Evolutionary conservation across 2,329 filamentous ascomycete genomes (phyloP), one percentile per base, ranked within the genome.

Genomic region (Elsinoe necatrix): DNA sequence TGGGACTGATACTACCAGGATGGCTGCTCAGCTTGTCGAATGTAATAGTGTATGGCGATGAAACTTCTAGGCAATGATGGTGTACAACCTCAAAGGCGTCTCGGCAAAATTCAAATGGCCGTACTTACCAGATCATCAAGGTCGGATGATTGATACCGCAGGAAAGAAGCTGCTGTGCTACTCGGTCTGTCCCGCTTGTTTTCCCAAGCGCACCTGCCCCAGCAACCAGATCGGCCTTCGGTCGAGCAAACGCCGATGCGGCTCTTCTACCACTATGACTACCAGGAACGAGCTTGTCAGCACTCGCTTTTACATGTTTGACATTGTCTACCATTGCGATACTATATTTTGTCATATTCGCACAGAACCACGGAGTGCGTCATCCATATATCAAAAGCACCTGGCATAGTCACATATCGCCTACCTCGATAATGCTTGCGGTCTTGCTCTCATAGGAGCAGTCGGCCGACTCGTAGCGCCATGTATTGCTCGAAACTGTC

Each of bases 141-240:
- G 11, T 27, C 41, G 41, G 12, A 14, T 45, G 41, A 45, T 25
- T 25, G 41, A 45, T 14, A 45, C 41, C 23, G 25, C 20, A 25
- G 39, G 11, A 23, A 18, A 25, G 41, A 21, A 45, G 41, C 27
- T 29, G 25, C 25, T 20, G 11, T 11, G 41, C 27, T 14, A 14
- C 25, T 20, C 48, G 48, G 48, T 16, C 7, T 16, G 25, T 21
- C 20, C 48, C 48, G 48, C 48, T 25, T 52, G 48, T 52, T 35
- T 52, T 18, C 9, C 16, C 48, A 52, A 23, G 29, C 41, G 41
- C 34, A 52, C 18, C 16, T 52, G 48, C 16, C 48, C 16, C 29
- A 21, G 48, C 31, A 52, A 52, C 48, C 48, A 45, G 41, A 45
- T 45, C 41, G 41, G 41, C 11, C 6, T 45, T 27, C 23, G 41